These are phyloP conservation scores for Rachicladosporium sp. DNA, from an alignment of 2,329 filamentous ascomycete species.

Conservation along the genomic window DNA sequence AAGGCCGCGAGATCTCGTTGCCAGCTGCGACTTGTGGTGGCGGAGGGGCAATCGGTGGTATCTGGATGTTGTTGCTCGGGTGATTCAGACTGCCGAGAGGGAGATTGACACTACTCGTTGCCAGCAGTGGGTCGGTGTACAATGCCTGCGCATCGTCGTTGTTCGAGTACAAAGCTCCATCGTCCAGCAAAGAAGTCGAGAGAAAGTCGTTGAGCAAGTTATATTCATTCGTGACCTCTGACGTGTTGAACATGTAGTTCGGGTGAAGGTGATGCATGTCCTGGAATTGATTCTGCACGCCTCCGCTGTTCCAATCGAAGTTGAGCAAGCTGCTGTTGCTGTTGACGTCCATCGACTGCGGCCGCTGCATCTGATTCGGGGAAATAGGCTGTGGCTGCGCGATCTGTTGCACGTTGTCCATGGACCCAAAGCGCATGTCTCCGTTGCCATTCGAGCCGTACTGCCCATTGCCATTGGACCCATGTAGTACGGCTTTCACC, in stretches of 20 bases:
- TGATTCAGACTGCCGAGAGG: slow-evolving; percentile 22
- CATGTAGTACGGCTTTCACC: slow-evolving; percentile 14
- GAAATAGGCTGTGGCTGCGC: slow-evolving; percentile 60
- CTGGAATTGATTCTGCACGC: slow-evolving; percentile 70
- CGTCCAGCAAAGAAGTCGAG: slow-evolving; percentile 80
- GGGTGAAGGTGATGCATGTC: slow-evolving; percentile 91
- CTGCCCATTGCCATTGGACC: slow-evolving; percentile 7
- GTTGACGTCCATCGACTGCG: slow-evolving; percentile 25
- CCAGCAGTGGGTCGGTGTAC: slow-evolving; percentile 46
- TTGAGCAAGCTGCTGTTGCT: slow-evolving; percentile 42
- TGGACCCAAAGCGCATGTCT: slow-evolving; percentile 6
- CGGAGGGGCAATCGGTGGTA: slow-evolving; percentile 14
- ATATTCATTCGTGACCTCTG: slow-evolving; percentile 92
- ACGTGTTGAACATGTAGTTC: slow-evolving; percentile 88
- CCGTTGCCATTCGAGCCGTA: slow-evolving; percentile 7
- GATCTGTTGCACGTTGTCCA: slow-evolving; percentile 40
- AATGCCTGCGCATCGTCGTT: slow-evolving; percentile 37
- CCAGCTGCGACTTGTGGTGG: slow-evolving; percentile 34
- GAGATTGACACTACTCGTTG: slow-evolving; percentile 30
- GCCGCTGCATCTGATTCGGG: slow-evolving; percentile 50
- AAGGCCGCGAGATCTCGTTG: slow-evolving; percentile 48
- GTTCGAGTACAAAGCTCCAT: slow-evolving; percentile 30
- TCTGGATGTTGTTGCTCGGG: slow-evolving; percentile 16
- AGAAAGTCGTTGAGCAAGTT: slow-evolving; percentile 95
- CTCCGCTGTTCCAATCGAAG: slow-evolving; percentile 61